phyloP scores from a whole-genome alignment of 345 rosid genomes.

The Citrus mangshanensis region DNA sequence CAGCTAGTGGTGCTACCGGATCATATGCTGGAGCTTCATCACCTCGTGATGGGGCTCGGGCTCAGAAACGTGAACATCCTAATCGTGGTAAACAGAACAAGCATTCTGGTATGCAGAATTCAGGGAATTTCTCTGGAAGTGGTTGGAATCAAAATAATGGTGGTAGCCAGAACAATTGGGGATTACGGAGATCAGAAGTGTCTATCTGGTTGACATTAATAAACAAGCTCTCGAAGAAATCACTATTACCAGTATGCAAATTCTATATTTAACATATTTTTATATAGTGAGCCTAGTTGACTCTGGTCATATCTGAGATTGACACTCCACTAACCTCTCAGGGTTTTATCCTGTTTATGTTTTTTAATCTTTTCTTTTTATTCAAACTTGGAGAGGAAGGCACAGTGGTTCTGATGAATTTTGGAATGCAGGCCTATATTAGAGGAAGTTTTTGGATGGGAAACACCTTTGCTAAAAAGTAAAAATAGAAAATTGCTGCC shows the following conservation, averaged over 20 bases:
- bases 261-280: background rate
- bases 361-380: background rate
- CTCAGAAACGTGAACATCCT: constrained; percentile 62
- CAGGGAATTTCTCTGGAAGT: constrained; percentile 40
- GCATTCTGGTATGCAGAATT: constrained; percentile 56
- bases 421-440: background rate
- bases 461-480: constrained; percentile 6
- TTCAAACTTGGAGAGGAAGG: constrained; percentile 7
- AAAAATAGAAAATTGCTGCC: background rate
- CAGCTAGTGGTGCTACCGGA: constrained; percentile 39
- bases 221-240: constrained; percentile 77
- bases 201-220: constrained; percentile 78
- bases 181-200: constrained; percentile 72
- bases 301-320: constrained; percentile 9
- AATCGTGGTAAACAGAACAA: constrained; percentile 70
- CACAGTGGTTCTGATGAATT: background rate
- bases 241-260: constrained; percentile 75
- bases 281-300: background rate
- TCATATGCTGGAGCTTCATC: constrained; percentile 49
- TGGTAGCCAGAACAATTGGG: constrained; percentile 60
- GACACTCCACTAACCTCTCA: background rate
- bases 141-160: constrained; percentile 46
- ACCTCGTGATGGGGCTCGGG: constrained; percentile 50
- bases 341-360: background rate
- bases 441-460: constrained; percentile 1